Percentiles rank a stretch among this genome's conserved stretches.
Evolutionary conservation across 192 early-diverging fungal genomes (phyloP).

Genomic region (Podila minutissima): DNA sequence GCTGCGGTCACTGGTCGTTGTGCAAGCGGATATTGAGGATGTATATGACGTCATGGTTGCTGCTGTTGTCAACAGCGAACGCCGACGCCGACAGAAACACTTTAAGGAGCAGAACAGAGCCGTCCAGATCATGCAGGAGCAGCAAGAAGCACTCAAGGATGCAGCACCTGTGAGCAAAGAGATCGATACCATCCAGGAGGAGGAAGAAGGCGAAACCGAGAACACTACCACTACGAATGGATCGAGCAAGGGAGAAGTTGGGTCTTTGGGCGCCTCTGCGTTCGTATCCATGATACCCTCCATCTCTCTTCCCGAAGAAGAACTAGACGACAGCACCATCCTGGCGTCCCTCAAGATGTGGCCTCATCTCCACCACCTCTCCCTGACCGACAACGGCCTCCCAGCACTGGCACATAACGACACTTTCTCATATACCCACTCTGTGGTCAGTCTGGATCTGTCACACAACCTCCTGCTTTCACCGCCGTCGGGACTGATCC

Average conservation of each 20-base stretch:
- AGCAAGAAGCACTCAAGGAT: slow-evolving; percentile 38
- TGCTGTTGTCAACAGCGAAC: slow-evolving; percentile 43
- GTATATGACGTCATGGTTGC: slow-evolving; percentile 55
- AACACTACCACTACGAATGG: neutral
- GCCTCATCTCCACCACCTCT: slow-evolving; percentile 52
- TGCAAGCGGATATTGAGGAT: slow-evolving; percentile 56
- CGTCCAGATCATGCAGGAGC: slow-evolving; percentile 40
- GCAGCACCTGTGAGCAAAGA: slow-evolving; percentile 1
- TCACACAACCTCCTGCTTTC: slow-evolving; percentile 61
- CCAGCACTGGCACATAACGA: slow-evolving; percentile 53
- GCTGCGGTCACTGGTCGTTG: slow-evolving; percentile 55
- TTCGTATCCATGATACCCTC: too few relatives aligned
- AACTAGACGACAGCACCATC: slow-evolving; percentile 24
- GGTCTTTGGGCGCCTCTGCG: too few relatives aligned
- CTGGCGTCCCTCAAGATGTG: slow-evolving; percentile 46
- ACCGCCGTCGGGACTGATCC: slow-evolving; percentile 53
- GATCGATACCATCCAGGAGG: slow-evolving; percentile 4
- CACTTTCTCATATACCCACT: slow-evolving; percentile 47
- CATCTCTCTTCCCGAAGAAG: neutral
- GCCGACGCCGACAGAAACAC: slow-evolving; percentile 33
- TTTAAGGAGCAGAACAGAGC: slow-evolving; percentile 37
- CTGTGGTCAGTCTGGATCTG: slow-evolving; percentile 59
- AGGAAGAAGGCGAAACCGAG: neutral
- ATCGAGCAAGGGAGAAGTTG: neutral
- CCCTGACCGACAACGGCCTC: slow-evolving; percentile 60